These are phyloP conservation scores for Akanthomyces dipterigenus DNA, from an alignment of 2,329 filamentous ascomycete genomes.

Conservation along the genomic window DNA sequence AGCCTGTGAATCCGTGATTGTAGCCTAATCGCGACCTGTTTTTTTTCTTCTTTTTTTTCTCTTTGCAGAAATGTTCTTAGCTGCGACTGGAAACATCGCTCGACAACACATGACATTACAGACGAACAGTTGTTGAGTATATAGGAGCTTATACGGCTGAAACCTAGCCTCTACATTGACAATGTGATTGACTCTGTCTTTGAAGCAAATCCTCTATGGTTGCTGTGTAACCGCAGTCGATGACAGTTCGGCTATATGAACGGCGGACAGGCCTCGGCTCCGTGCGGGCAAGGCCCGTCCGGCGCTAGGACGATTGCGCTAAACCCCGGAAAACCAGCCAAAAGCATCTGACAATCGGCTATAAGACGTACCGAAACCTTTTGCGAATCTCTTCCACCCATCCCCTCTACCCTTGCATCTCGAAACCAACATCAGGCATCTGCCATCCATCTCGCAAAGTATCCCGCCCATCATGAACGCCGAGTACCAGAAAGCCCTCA, in stretches of 20 bases:
- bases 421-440: not conserved
- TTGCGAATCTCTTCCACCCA: not conserved
- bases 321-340: not conserved
- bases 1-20: too few species aligned
- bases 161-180: not conserved
- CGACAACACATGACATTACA: too few species aligned
- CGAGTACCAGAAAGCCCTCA: constrained; percentile 9
- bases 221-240: not conserved
- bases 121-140: too few species aligned
- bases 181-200: not conserved
- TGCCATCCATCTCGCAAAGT: not conserved
- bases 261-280: constrained; percentile 4
- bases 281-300: not conserved
- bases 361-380: not conserved
- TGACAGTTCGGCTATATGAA: constrained; percentile 8
- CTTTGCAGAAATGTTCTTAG: too few species aligned
- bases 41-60: too few species aligned
- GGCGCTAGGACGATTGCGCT: not conserved
- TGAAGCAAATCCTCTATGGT: not conserved
- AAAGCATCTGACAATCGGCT: constrained; percentile 7
- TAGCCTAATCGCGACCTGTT: too few species aligned
- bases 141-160: too few species aligned
- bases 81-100: too few species aligned
- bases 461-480: constrained; percentile 6
- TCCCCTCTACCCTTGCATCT: not conserved